Conservation (phyloP, 1,284 basidiomycete species). For the Baeospora myosura region DNA sequence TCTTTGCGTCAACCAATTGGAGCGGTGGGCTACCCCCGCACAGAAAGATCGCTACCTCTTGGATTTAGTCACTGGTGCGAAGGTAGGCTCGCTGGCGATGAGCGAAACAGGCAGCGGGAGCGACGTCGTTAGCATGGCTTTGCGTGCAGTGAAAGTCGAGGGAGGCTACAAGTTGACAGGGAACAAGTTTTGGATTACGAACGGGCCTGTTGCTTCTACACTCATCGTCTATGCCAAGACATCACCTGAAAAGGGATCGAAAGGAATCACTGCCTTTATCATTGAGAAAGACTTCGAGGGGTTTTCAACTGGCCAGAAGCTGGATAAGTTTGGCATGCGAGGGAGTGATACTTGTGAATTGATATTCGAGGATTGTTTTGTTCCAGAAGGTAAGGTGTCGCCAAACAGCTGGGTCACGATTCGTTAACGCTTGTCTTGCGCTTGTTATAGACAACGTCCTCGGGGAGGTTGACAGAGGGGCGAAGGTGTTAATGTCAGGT, state of each 20-base stretch:
- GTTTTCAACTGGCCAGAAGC: slow-evolving; percentile 84
- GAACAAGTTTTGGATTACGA: slow-evolving; percentile 96
- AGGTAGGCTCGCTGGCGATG: slow-evolving; percentile 91
- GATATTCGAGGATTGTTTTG: slow-evolving; percentile 85
- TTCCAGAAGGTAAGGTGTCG: slow-evolving; percentile 62
- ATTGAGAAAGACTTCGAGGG: slow-evolving; percentile 77
- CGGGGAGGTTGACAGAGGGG: slow-evolving; percentile 75
- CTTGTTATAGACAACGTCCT: slow-evolving; percentile 68
- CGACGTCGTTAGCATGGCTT: slow-evolving; percentile 88
- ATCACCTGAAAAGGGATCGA: slow-evolving; percentile 67
- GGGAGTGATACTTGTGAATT: slow-evolving; percentile 93
- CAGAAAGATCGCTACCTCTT: slow-evolving; percentile 89
- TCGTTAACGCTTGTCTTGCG: neutral
- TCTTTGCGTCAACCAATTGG: slow-evolving; percentile 84
- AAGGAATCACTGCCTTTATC: slow-evolving; percentile 91
- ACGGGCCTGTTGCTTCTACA: slow-evolving; percentile 85
- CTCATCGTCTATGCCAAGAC: slow-evolving; percentile 94
- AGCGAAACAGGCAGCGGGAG: slow-evolving; percentile 87
- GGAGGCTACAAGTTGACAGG: slow-evolving; percentile 81
- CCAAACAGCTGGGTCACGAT: too few species aligned
- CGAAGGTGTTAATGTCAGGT: slow-evolving; percentile 88
- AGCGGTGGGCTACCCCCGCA: slow-evolving; percentile 78
- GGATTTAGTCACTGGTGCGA: slow-evolving; percentile 74
- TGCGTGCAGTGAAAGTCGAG: slow-evolving; percentile 70
- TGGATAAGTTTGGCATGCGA: slow-evolving; percentile 96